Evolutionary conservation across 495 filamentous ascomycete species (phyloP).

Genomic region (Neurospora discreta): DNA sequence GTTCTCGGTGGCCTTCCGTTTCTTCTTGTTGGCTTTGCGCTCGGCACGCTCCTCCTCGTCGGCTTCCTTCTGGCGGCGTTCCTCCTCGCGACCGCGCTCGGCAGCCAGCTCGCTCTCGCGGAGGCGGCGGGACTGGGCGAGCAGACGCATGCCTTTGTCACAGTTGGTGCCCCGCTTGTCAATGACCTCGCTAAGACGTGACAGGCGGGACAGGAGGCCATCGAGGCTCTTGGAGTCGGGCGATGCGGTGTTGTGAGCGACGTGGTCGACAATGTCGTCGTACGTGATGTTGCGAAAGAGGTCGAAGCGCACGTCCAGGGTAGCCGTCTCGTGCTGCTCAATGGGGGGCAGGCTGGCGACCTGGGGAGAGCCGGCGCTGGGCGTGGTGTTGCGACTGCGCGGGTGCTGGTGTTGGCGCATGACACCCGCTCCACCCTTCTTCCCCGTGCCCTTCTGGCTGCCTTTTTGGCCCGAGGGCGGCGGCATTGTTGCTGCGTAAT

Average conservation of each 20-base stretch:
- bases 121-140: constrained; percentile 53
- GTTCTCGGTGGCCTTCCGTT: constrained; percentile 40
- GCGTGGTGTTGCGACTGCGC: constrained; percentile 79
- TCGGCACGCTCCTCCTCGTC: constrained; percentile 36
- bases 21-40: constrained; percentile 45
- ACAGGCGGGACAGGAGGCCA: constrained; percentile 54
- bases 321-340: constrained; percentile 51
- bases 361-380: constrained; percentile 43
- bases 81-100: constrained; percentile 29
- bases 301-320: constrained; percentile 46
- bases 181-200: constrained; percentile 52
- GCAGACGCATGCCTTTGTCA: constrained; percentile 62
- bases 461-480: constrained; percentile 52
- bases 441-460: constrained; percentile 65
- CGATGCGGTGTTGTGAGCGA: constrained; percentile 49
- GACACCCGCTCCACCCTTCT: constrained; percentile 51
- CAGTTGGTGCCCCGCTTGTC: constrained; percentile 50
- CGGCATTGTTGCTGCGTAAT: constrained; percentile 29
- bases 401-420: constrained; percentile 45
- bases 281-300: constrained; percentile 48
- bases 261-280: constrained; percentile 60
- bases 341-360: constrained; percentile 39
- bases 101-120: constrained; percentile 37
- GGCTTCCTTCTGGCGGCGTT: constrained; percentile 25
- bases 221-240: constrained; percentile 68